Evolutionary conservation across 1,284 basidiomycete species (phyloP).

Genomic region (Amylostereum chailletii): DNA sequence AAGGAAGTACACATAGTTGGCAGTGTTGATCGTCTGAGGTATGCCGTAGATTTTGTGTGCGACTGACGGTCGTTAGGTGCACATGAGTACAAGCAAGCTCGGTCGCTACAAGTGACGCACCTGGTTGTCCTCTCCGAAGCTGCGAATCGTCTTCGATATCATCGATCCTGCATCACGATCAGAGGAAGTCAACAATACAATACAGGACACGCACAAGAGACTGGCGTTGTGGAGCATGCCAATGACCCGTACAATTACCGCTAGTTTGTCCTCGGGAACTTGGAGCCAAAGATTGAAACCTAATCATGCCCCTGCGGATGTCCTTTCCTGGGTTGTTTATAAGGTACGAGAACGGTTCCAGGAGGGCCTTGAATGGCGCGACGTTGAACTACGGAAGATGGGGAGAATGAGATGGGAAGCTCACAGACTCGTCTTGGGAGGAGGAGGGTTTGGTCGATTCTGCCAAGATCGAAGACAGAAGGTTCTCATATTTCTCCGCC

Average conservation of each 20-base stretch:
- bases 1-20: conserved; percentile 95
- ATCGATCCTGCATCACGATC: conserved; percentile 60
- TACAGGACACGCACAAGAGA: conserved; percentile 57
- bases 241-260: conserved; percentile 73
- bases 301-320: conserved; percentile 79
- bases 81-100: conserved; percentile 2
- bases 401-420: background rate
- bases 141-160: conserved; percentile 97
- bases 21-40: conserved; percentile 95
- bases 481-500: conserved; percentile 9
- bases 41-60: conserved; percentile 94
- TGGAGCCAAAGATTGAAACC: conserved; percentile 94
- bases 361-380: conserved; percentile 40
- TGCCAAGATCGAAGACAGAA: conserved; percentile 2
- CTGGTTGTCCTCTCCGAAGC: conserved; percentile 79
- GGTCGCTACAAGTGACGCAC: conserved; percentile 26
- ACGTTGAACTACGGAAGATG: background rate
- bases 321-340: conserved; percentile 89
- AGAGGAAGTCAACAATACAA: background rate
- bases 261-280: conserved; percentile 68
- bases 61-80: conserved; percentile 32
- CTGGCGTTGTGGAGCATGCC: conserved; percentile 94
- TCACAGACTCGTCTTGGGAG: background rate
- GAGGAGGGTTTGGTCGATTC: background rate
- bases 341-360: conserved; percentile 90